Conservation (phyloP, 2,329 filamentous ascomycete genomes). For the Pseudogymnoascus sp. region DNA sequence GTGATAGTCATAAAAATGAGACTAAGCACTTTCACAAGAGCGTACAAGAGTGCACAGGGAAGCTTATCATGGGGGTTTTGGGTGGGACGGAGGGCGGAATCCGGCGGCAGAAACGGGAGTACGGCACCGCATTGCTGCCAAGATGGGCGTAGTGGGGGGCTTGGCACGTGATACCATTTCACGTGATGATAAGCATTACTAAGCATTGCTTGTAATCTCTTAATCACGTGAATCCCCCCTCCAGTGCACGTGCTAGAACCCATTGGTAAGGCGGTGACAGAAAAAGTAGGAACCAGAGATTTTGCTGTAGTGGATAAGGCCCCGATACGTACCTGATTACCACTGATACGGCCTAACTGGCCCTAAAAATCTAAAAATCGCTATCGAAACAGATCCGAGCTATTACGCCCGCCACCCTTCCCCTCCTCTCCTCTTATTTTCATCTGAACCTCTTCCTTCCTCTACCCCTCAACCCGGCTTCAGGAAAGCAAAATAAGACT, state of each 20-base stretch:
- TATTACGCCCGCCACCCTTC: neutral
- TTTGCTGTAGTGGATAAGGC: neutral
- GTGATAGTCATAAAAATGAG: neutral
- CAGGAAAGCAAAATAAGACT: conserved; percentile 8
- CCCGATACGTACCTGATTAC: conserved; percentile 4
- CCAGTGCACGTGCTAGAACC: neutral
- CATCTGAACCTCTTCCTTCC: conserved; percentile 11
- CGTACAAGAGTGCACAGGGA: neutral
- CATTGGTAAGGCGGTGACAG: conserved; percentile 7
- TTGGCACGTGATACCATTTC: neutral
- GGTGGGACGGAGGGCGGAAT: neutral
- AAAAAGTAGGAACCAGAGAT: conserved; percentile 9
- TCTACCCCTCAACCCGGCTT: conserved; percentile 11
- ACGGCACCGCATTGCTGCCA: conserved; percentile 3
- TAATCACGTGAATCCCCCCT: neutral
- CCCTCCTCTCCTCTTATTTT: neutral
- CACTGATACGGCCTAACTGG: conserved; percentile 9
- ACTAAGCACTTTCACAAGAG: neutral
- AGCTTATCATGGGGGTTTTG: neutral
- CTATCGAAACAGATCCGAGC: neutral
- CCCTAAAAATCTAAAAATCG: neutral
- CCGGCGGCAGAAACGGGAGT: neutral
- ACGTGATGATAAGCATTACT: neutral
- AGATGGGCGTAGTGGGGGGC: neutral
- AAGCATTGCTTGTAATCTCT: too few relatives aligned